Base-by-base conservation (phyloP, 257 asterid species). In the Cruciata laevipes region DNA sequence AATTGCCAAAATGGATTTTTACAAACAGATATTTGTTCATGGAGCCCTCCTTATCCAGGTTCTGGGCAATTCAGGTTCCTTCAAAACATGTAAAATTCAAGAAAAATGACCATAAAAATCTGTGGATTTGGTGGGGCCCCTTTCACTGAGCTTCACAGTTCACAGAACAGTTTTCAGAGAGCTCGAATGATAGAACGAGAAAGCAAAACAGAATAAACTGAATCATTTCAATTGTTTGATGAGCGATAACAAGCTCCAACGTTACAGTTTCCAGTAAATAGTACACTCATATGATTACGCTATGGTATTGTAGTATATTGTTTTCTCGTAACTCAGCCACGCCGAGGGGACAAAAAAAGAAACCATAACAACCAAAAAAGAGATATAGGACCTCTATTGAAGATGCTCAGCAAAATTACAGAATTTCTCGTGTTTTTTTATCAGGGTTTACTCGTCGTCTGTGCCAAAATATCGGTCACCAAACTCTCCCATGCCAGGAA, bases 401-500 rank as follows among this genome's bases (percentile, higher is more conserved):
- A 53, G 27, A 56, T 63, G 27, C 17, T 55, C 59, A 55, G 70
- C 47, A 27, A 37, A 65, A 72, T 31, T 64, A 40, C 65, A 64
- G 62, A 42, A 20, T 24, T 35, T 37, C 12, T 47, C n/a, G 55
- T 14, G 55, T 42, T 42, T 42, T 42, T 25, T 27, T 31, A 4
- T 5, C n/a, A 44, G 18, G 61, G 32, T 67, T 85, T 72, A 90
- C 55, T 93, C 95, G 6, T 90, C 95, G 69, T 94, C 99, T 14
- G 99, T 90, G 71, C 99, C 97, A 67, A 90, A 90, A 72, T 90
- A 94, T 16, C 99, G 80, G 70, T 94, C 99, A 18, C 99, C 99
- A 59, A 94, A 94, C 80, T 94, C 99, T 24, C 99, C 97, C 96
- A 94, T 94, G 27, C 97, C 99, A 23, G 97, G 99, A 75, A 90